Percentiles rank a stretch among this genome's conserved stretches.
Evolutionary conservation across 768 basidiomycete species (phyloP).

Genomic region (Boletus rex-veris): DNA sequence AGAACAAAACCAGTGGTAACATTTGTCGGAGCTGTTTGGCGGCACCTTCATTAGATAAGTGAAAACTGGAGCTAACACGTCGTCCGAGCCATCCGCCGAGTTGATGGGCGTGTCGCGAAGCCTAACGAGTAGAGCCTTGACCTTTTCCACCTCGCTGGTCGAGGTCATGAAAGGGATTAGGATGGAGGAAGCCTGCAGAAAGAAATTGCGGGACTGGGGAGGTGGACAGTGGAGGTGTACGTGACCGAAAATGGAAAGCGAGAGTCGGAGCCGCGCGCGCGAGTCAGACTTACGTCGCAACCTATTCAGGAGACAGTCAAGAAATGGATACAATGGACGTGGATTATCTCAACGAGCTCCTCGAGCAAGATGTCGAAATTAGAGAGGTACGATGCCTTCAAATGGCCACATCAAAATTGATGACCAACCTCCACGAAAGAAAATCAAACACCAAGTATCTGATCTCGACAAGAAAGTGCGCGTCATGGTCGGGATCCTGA

Average conservation of each 20-base stretch:
- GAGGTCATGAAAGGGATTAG: slow-evolving; percentile 22
- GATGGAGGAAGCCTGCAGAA: not conserved
- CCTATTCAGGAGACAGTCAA: not conserved
- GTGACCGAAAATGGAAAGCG: slow-evolving; percentile 14
- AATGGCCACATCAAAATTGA: not conserved
- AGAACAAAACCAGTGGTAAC: slow-evolving; percentile 79
- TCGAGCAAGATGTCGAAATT: slow-evolving; percentile 61
- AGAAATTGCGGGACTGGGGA: not conserved
- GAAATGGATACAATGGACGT: slow-evolving; percentile 57
- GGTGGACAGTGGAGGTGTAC: not conserved
- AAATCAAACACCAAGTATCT: slow-evolving; percentile 73
- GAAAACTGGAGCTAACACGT: slow-evolving; percentile 48
- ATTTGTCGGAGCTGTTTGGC: slow-evolving; percentile 34
- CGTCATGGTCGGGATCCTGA: slow-evolving; percentile 68
- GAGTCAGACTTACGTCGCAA: slow-evolving; percentile 5
- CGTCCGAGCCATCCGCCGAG: slow-evolving; percentile 45
- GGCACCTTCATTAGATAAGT: slow-evolving; percentile 50
- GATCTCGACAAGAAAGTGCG: slow-evolving; percentile 75
- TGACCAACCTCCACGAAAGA: slow-evolving; percentile 40
- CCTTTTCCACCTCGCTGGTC: slow-evolving; percentile 30
- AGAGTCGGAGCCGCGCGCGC: not conserved
- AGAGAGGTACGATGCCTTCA: slow-evolving; percentile 50
- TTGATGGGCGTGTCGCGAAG: slow-evolving; percentile 60
- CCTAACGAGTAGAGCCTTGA: slow-evolving; percentile 48
- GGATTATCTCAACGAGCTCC: slow-evolving; percentile 52